Conservation (phyloP, 768 basidiomycete species). For the Rhizopogon salebrosus region DNA sequence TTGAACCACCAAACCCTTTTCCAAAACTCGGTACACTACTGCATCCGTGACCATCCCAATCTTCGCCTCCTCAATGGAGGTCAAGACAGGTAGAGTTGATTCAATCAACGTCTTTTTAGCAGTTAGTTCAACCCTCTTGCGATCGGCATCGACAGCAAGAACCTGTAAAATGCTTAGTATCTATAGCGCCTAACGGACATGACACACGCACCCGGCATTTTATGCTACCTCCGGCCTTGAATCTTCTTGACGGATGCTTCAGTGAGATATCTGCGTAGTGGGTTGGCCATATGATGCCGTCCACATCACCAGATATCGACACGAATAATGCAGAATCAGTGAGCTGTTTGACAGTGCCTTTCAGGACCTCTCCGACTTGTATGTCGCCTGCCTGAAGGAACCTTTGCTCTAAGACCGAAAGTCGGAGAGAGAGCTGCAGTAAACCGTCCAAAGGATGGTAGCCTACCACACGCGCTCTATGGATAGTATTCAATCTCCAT, state of each 20-base stretch:
- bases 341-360: conserved; percentile 83
- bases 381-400: conserved; percentile 83
- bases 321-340: conserved; percentile 81
- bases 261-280: conserved; percentile 95
- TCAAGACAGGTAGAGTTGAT: conserved; percentile 67
- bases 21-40: conserved; percentile 77
- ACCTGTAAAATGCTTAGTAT: conserved; percentile 29
- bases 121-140: conserved; percentile 79
- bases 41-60: conserved; percentile 73
- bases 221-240: conserved; percentile 75
- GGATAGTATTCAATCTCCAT: conserved; percentile 76
- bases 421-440: conserved; percentile 81
- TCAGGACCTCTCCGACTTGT: conserved; percentile 79
- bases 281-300: conserved; percentile 90
- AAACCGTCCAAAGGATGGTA: conserved; percentile 83
- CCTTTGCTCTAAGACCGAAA: conserved; percentile 77
- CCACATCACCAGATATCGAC: conserved; percentile 79
- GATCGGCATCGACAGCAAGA: conserved; percentile 73
- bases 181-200: conserved; percentile 28
- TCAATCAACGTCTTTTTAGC: conserved; percentile 89
- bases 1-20: conserved; percentile 79
- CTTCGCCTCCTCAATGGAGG: conserved; percentile 60
- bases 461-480: conserved; percentile 84
- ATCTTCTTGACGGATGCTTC: conserved; percentile 69
- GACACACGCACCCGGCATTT: conserved; percentile 63